phyloP scores from a whole-genome alignment of 2,329 filamentous ascomycete genomes.

The Leptographium galeiforme region DNA sequence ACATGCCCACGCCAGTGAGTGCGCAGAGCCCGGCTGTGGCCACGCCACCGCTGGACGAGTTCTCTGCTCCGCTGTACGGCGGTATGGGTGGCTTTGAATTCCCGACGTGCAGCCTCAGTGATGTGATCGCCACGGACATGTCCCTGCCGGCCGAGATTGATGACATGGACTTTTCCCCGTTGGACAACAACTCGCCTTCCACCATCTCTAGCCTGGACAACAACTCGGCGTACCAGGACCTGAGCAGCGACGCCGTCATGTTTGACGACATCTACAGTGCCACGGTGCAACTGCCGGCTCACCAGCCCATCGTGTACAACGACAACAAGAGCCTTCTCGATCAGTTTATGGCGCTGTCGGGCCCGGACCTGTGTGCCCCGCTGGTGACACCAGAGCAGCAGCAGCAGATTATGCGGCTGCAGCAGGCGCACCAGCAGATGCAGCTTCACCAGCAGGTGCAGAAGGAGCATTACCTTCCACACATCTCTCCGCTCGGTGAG shows the following conservation, averaged over 20 bases:
- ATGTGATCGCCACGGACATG: slow-evolving; percentile 14
- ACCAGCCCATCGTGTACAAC: slow-evolving; percentile 20
- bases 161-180: slow-evolving; percentile 21
- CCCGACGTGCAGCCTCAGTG: slow-evolving; percentile 15
- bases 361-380: slow-evolving; percentile 26
- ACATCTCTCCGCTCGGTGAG: slow-evolving; percentile 54
- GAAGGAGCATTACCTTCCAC: slow-evolving; percentile 2
- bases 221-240: slow-evolving; percentile 47
- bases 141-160: slow-evolving; percentile 27
- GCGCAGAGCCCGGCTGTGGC: slow-evolving; percentile 39
- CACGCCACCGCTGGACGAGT: slow-evolving; percentile 42
- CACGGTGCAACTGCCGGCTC: slow-evolving; percentile 41
- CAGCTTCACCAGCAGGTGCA: slow-evolving; percentile 1
- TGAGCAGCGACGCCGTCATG: slow-evolving; percentile 45
- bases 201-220: slow-evolving; percentile 27
- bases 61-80: slow-evolving; percentile 19
- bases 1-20: slow-evolving; percentile 49
- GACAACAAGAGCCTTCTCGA: slow-evolving; percentile 26
- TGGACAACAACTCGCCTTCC: slow-evolving; percentile 37
- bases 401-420: slow-evolving; percentile 7
- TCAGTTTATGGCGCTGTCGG: slow-evolving; percentile 25
- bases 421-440: slow-evolving; percentile 5
- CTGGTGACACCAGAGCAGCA: slow-evolving; percentile 9
- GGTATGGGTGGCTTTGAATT: slow-evolving; percentile 40
- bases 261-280: slow-evolving; percentile 51